Conservation (phyloP, 2,329 filamentous ascomycete species). For the Albophoma yamanashiensis region DNA sequence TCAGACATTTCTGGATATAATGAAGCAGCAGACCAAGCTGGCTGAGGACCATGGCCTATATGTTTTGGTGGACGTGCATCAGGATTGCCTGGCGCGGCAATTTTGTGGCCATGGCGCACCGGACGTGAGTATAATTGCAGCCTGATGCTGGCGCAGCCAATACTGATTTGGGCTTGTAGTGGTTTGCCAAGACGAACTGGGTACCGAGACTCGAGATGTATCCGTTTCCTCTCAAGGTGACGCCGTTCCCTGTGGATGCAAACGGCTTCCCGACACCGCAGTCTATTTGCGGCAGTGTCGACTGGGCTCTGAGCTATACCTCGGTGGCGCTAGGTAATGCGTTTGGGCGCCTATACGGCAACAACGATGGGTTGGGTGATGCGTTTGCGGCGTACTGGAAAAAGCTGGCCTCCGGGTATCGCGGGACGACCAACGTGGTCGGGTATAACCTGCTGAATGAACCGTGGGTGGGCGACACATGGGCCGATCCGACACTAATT, state of each 20-base stretch:
- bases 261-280: background rate
- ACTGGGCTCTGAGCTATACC: background rate
- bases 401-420: background rate
- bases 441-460: background rate
- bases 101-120: background rate
- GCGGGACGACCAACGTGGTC: background rate
- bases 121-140: background rate
- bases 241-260: background rate
- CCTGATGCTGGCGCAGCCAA: background rate
- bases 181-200: background rate
- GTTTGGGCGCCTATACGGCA: background rate
- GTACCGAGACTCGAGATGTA: background rate
- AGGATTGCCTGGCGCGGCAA: background rate
- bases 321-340: background rate
- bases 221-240: background rate
- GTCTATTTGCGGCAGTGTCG: background rate
- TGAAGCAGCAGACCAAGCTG: background rate
- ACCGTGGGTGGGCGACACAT: background rate
- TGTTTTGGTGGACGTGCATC: background rate
- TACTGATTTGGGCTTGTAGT: background rate
- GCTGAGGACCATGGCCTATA: background rate
- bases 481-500: background rate
- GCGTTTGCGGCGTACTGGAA: background rate
- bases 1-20: background rate
- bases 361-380: background rate